These are phyloP conservation scores for Blastobotrys persicus DNA, from an alignment of 1,139 yeast genomes.

Conservation along the genomic window DNA sequence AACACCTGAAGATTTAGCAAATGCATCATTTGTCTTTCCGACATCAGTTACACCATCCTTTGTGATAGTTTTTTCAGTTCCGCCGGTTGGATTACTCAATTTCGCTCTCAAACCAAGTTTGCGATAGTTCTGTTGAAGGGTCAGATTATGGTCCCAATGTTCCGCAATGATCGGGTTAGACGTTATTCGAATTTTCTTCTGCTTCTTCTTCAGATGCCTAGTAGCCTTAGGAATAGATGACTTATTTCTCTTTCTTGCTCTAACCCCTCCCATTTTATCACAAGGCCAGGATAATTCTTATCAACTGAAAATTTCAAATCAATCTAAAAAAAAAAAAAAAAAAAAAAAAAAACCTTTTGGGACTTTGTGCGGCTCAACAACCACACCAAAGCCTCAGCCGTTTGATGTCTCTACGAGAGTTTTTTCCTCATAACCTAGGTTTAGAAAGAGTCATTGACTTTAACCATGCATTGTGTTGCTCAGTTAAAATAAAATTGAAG, in stretches of 20 bases:
- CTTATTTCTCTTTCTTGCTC: conserved; percentile 81
- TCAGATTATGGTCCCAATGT: conserved; percentile 83
- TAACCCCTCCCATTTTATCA: conserved; percentile 45
- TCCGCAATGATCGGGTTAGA: conserved; percentile 81
- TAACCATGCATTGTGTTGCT: too few relatives aligned
- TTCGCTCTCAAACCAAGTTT: conserved; percentile 70
- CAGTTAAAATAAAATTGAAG: too few relatives aligned
- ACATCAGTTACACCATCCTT: conserved; percentile 38
- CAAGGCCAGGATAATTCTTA: conserved; percentile 33
- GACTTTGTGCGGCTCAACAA: neutral
- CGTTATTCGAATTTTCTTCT: conserved; percentile 59
- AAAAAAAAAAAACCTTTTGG: conserved; percentile 10
- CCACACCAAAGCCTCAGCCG: neutral
- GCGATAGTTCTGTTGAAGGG: conserved; percentile 74
- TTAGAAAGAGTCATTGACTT: too few relatives aligned
- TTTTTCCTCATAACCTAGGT: too few relatives aligned
- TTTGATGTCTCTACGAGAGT: too few relatives aligned
- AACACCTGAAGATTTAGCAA: conserved; percentile 55
- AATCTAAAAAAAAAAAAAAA: neutral
- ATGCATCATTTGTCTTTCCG: conserved; percentile 35
- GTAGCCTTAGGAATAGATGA: conserved; percentile 68
- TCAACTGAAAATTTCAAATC: conserved; percentile 1
- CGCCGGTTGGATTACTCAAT: conserved; percentile 55
- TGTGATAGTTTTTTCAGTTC: conserved; percentile 39
- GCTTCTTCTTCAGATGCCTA: conserved; percentile 65